Base-by-base conservation (phyloP, 139 green algal genomes). In the Pseudopediastrum boryanum region DNA sequence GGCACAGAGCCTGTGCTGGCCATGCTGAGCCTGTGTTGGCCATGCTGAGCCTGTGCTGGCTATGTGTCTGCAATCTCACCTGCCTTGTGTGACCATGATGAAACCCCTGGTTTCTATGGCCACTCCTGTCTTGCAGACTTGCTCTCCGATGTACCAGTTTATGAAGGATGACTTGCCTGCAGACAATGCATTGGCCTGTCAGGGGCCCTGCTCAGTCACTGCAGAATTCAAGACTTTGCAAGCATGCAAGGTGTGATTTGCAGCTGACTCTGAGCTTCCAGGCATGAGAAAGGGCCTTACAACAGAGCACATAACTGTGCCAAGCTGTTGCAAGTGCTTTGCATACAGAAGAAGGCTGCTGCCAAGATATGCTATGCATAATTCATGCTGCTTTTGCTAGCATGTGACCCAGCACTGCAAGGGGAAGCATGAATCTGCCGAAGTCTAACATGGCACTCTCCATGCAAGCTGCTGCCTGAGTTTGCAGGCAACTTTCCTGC, bases 61-160 rank as follows among this genome's bases (percentile, higher is more conserved):
- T 5, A 21, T 29, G 35, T 38, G 83, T 87, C 73, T 87, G 78
- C 2, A 78, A 68, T 43, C 84, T 84, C 69, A 79, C 65, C 71
- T 87, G 66, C 89, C 89, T 12, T 44, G 83, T 0, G 85, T 92
- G 25, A 89, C 64, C 33, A 90, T 86, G 27, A 84, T 88, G 12
- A 73, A 65, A 10, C 41, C 9, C n/a, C 65, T 12, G 21, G 81
- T 86, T 66, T 88, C 82, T 27, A 87, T 89, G 33, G 80, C 82
- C 23, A 88, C 87, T 19, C 87, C 86, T 21, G 88, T 92, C 54
- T 88, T 91, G 52, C 90, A 83, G 23, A 93, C 84, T 2, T 42
- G 51, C 59, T 93, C 88, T 3, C 84, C 85, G 52, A 93, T 91
- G 82, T 90, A 92, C 89, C 90, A 94, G 80, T 94, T 94, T 68